Evolutionary conservation across 169 alveolate species (phyloP), one percentile per base, ranked within the genome.

Genomic region (Eimeria maxima): DNA sequence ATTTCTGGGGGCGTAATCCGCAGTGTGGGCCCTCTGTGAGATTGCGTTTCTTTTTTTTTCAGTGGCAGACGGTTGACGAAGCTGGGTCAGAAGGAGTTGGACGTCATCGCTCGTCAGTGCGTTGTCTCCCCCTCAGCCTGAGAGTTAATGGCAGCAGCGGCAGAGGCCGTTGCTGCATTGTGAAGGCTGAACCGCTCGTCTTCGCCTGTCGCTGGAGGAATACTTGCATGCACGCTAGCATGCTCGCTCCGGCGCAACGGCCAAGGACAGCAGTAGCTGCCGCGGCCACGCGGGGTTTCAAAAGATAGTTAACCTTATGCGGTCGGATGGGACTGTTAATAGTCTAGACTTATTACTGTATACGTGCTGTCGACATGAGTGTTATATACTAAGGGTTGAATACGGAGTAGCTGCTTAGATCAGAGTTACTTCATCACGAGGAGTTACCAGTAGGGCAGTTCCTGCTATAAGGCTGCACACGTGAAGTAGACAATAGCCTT

Each of bases 1-100:
- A 11, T 10, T 16, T 63, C 38, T 33, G 55, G n/a, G 67, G 57
- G 3, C 53, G 69, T 42, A 67, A 22, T 7, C 47, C 2, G 45
- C 50, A 8, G 69, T 27, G 5, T 50, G 50, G 47, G 42, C 20
- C 20, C 20, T 1, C 45, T 57, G 71, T 13, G 74, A 0, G 29
- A n/a, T 33, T 33, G 29, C 42, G 55, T 65, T 42, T 6, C 2
- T 67, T 55, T 16, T 55, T 67, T 33, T 11, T 76, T 86, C 95
- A 95, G 96, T 29, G 96, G 96, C 78, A 80, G 97, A 83, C 91
- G 98, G 89, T 81, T 97, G 80, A 95, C 97, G 60, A 93, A 97
- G 90, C 95, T 96, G 44, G 98, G 98, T 29, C 97, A 94, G 95
- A 94, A 97, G 74, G 98, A 96, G 83, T 83, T 97, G 67, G 98